Conservation (phyloP, 2,329 filamentous ascomycete genomes). For the Rutstroemia sp. region DNA sequence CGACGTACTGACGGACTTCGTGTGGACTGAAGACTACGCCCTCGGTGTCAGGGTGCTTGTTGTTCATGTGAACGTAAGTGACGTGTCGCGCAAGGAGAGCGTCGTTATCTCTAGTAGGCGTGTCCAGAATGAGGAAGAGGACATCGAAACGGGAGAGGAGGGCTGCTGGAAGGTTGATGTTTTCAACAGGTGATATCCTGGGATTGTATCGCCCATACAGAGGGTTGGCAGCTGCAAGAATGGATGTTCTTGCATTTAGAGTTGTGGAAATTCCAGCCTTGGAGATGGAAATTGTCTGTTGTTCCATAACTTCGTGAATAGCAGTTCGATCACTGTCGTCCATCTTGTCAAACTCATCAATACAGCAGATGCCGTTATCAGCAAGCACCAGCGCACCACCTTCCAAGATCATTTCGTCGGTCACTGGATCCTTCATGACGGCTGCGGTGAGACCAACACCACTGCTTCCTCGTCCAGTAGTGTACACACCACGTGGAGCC, state of each 20-base stretch:
- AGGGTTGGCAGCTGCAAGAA: slow-evolving; percentile 92
- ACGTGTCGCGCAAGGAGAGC: slow-evolving; percentile 94
- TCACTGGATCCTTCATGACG: slow-evolving; percentile 73
- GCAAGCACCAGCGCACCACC: slow-evolving; percentile 73
- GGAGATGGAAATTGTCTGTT: slow-evolving; percentile 60
- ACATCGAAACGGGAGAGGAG: slow-evolving; percentile 95
- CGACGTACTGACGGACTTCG: slow-evolving; percentile 94
- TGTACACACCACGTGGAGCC: slow-evolving; percentile 79
- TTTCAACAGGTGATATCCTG: slow-evolving; percentile 92
- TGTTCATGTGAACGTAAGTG: slow-evolving; percentile 95
- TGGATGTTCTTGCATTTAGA: slow-evolving; percentile 90
- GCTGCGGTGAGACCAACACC: slow-evolving; percentile 77
- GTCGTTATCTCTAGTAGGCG: slow-evolving; percentile 79
- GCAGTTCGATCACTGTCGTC: slow-evolving; percentile 70
- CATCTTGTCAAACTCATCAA: slow-evolving; percentile 85
- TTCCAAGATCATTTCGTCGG: slow-evolving; percentile 71
- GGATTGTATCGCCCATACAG: slow-evolving; percentile 98
- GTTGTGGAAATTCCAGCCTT: slow-evolving; percentile 96
- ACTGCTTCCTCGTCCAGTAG: slow-evolving; percentile 73
- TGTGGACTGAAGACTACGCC: slow-evolving; percentile 80
- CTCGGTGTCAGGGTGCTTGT: slow-evolving; percentile 75
- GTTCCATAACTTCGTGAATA: slow-evolving; percentile 56
- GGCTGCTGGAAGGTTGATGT: slow-evolving; percentile 97
- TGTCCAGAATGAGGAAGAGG: slow-evolving; percentile 94
- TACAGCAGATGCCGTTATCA: slow-evolving; percentile 77